Percentiles rank a stretch among this genome's conserved stretches.
phyloP scores from a whole-genome alignment of 495 filamentous ascomycete genomes.

The Schizothecium vesticola region DNA sequence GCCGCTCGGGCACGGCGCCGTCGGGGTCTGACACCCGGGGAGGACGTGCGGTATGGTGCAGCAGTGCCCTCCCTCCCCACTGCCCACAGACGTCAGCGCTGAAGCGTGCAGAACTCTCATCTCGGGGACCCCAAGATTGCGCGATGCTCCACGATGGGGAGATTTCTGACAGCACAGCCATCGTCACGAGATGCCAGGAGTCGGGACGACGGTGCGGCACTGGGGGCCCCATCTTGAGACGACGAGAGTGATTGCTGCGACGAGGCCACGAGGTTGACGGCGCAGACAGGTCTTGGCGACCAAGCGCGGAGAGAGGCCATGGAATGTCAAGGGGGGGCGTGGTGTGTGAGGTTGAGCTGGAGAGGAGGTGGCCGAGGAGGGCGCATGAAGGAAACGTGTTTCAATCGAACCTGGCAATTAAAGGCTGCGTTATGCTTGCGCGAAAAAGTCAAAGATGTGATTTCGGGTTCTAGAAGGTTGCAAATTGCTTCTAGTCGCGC shows the following conservation, averaged over 20 bases:
- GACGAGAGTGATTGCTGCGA: conserved; percentile 6
- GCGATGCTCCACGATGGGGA: conserved; percentile 37
- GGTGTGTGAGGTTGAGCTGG: background rate
- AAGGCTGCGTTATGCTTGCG: conserved; percentile 43
- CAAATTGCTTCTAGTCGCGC: conserved; percentile 36
- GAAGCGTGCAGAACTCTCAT: conserved; percentile 19
- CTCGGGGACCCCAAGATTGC: conserved; percentile 42
- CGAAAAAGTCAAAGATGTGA: conserved; percentile 34
- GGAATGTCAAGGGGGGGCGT: conserved; percentile 15
- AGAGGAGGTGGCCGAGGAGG: conserved; percentile 21
- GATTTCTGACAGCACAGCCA: conserved; percentile 3
- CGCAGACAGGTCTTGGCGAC: conserved; percentile 21
- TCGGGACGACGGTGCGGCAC: conserved; percentile 7
- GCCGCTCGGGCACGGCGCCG: background rate
- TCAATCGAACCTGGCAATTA: conserved; percentile 46
- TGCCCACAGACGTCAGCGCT: conserved; percentile 4
- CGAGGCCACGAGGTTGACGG: conserved; percentile 14
- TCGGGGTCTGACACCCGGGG: background rate
- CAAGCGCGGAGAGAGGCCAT: conserved; percentile 16
- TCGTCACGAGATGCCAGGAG: background rate
- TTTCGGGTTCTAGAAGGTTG: conserved; percentile 41
- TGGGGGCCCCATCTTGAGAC: conserved; percentile 5
- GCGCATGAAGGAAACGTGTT: conserved; percentile 47
- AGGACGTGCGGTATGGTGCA: conserved; percentile 15
- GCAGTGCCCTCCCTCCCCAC: conserved; percentile 17